Conservation (phyloP, 495 filamentous ascomycete species). For the Penicillium canescens region DNA sequence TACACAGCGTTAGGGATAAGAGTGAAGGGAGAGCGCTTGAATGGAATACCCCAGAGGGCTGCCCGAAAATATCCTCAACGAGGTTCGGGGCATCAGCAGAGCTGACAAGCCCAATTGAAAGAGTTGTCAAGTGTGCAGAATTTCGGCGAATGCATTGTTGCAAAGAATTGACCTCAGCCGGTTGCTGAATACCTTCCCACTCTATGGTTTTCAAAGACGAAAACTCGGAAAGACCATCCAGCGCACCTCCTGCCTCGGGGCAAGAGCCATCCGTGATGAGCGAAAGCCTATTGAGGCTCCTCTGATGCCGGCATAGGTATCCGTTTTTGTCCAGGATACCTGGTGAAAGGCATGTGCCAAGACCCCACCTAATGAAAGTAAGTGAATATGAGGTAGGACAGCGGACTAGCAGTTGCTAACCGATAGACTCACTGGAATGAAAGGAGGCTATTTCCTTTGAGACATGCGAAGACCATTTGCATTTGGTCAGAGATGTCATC, state of each 20-base stretch:
- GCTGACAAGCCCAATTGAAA: constrained; percentile 6
- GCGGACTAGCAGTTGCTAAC: too few species aligned
- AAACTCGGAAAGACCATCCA: constrained; percentile 5
- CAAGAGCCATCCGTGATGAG: constrained; percentile 15
- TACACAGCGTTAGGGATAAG: background rate
- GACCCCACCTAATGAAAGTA: constrained; percentile 8
- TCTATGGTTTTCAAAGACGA: constrained; percentile 1
- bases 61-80: background rate
- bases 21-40: background rate
- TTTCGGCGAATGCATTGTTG: constrained; percentile 8
- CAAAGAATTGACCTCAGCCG: constrained; percentile 6
- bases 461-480: background rate
- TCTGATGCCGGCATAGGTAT: constrained; percentile 5
- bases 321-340: constrained; percentile 13
- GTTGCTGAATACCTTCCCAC: constrained; percentile 18
- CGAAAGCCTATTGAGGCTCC: background rate
- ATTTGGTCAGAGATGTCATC: constrained; percentile 8
- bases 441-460: constrained; percentile 3
- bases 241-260: constrained; percentile 1
- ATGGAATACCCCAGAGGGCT: background rate
- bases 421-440: constrained; percentile 4
- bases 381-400: background rate
- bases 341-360: constrained; percentile 13
- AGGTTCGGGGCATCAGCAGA: background rate
- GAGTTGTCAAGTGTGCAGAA: background rate